These are phyloP conservation scores for Phytophthora foliorum DNA, from an alignment of 352 stramenopile genomes.

Conservation along the genomic window DNA sequence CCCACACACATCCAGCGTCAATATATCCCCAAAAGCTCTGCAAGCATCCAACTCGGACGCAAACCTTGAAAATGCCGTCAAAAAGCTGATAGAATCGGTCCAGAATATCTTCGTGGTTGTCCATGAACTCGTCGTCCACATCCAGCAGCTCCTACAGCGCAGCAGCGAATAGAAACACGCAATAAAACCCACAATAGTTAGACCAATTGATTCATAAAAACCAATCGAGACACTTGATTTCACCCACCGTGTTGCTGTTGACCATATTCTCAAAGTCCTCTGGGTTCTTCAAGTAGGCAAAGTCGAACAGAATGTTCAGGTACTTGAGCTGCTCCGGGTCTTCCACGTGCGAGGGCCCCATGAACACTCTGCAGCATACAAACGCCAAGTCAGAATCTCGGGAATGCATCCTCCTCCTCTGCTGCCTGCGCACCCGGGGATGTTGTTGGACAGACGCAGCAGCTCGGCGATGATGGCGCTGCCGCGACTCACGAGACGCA, in stretches of 20 bases:
- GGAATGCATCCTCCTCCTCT: background rate
- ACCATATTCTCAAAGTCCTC: constrained; percentile 96
- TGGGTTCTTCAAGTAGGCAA: constrained; percentile 95
- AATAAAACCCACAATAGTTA: constrained; percentile 15
- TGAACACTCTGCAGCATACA: constrained; percentile 71
- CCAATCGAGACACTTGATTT: background rate
- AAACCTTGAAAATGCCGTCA: constrained; percentile 86
- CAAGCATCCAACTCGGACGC: background rate
- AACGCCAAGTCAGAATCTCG: constrained; percentile 12
- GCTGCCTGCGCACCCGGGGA: constrained; percentile 71
- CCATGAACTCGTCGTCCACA: constrained; percentile 93
- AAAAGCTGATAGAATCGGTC: constrained; percentile 93
- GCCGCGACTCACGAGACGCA: constrained; percentile 92
- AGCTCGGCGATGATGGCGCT: constrained; percentile 95
- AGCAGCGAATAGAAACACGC: background rate
- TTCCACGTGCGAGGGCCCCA: constrained; percentile 88
- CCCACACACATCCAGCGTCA: constrained; percentile 1
- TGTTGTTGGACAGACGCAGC: constrained; percentile 92
- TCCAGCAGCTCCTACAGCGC: constrained; percentile 85
- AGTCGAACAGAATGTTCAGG: constrained; percentile 96
- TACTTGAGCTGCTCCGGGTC: constrained; percentile 93
- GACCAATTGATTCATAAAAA: constrained; percentile 9
- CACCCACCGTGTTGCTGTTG: constrained; percentile 88
- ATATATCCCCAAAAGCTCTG: background rate
- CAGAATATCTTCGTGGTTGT: constrained; percentile 88